Base-by-base conservation (phyloP, 805 yeast genomes). In the Zygoascus bituminiphila region DNA sequence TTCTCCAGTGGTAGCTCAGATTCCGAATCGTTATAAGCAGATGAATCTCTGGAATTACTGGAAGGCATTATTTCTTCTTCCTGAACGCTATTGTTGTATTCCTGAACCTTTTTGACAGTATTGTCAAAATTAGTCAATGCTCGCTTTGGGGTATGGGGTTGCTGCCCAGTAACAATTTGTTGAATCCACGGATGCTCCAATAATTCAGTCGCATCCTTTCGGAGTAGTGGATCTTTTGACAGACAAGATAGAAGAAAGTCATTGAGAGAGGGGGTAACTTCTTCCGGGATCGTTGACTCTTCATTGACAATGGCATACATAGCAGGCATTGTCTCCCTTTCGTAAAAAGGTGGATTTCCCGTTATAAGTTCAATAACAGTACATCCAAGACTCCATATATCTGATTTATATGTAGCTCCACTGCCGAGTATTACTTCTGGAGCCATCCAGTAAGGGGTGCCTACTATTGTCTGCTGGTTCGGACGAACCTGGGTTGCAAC, bases 371-470 rank as follows among this genome's bases (percentile, higher is more conserved):
- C 98, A 2, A 91, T 78, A 2, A 89, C 77, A 0, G 98, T 91
- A n/a, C 97, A 94, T 2, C 98, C 98, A 23, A 93, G 65, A 6
- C 95, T 85, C 98, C 74, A 70, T 5, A 70, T 62, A 67, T 93
- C 98, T 2, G 95, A 86, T 1, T 94, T 84, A 0, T 91, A 79
- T 8, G 94, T 82, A 1, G 91, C 84, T 2, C 94, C 95, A 58
- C 83, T 85, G 57, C 88, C 81, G 38, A 82, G 72, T 3, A 93
- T 84, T 2, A 94, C 81, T 61, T 93, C 98, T 0, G 98, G 98
- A 0, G 98, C 97, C 96, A 93, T 89, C 98, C 98, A 93, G 62
- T 91, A 85, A 0, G 97, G 95, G 0, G 98, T 88, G 1, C 98
- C 98, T 14, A 78, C 79, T 59, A 63, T 61, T 15, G 62, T 51